Conservation (phyloP, 148 eudicot species). For the Selenicereus undatus region DNA sequence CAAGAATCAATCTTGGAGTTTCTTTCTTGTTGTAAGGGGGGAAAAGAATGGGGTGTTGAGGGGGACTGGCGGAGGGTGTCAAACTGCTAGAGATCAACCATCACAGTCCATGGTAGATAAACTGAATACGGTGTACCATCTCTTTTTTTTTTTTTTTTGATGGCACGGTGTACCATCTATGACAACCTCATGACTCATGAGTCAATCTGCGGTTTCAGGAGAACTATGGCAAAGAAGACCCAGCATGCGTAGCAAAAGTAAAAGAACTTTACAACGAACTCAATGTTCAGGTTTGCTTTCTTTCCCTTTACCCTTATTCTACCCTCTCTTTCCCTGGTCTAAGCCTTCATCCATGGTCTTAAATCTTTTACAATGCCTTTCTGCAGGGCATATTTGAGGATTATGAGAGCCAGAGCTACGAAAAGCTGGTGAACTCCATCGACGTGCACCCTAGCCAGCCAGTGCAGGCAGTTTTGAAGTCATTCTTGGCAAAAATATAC, state of each 20-base stretch:
- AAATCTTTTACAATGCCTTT: background rate
- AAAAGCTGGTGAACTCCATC: slow-evolving; percentile 50
- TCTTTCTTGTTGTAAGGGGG: too few species aligned
- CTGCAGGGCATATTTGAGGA: slow-evolving; percentile 60
- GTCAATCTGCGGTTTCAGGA: slow-evolving; percentile 44
- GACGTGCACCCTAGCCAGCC: slow-evolving; percentile 81
- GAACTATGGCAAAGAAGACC: slow-evolving; percentile 78
- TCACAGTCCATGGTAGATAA: too few species aligned
- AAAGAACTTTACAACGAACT: slow-evolving; percentile 67
- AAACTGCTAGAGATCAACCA: too few species aligned
- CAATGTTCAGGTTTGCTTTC: slow-evolving; percentile 54
- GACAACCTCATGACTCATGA: background rate
- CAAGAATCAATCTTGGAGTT: too few species aligned
- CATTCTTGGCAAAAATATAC: slow-evolving; percentile 87
- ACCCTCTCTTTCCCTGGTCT: background rate
- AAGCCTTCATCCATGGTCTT: background rate
- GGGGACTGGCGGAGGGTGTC: too few species aligned
- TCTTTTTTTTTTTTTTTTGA: too few species aligned
- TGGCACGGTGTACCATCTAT: background rate
- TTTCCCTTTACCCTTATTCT: background rate
- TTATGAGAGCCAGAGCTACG: slow-evolving; percentile 70
- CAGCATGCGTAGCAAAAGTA: slow-evolving; percentile 68
- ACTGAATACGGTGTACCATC: too few species aligned
- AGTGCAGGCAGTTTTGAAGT: slow-evolving; percentile 77
- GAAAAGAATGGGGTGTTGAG: too few species aligned